phyloP scores from a whole-genome alignment of 2,329 filamentous ascomycete genomes.

The Talaromyces albobiverticillius region DNA sequence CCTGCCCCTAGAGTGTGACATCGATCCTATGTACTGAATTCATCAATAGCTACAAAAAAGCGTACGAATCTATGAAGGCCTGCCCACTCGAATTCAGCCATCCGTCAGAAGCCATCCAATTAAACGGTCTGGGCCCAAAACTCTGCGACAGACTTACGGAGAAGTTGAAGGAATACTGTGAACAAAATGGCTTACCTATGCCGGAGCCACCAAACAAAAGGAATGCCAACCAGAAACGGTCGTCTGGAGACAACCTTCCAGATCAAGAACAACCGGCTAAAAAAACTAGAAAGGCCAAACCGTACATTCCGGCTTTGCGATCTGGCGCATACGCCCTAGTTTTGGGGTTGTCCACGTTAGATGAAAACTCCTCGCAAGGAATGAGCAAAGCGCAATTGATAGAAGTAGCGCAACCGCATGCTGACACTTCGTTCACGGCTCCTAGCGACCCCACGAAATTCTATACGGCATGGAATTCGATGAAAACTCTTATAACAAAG shows the following conservation, averaged over 20 bases:
- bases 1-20: neutral
- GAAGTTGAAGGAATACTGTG: conserved; percentile 55
- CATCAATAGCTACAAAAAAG: conserved; percentile 63
- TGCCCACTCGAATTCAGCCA: conserved; percentile 70
- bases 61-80: conserved; percentile 72
- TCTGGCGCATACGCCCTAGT: conserved; percentile 73
- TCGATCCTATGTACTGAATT: conserved; percentile 1
- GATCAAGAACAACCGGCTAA: conserved; percentile 48
- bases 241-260: conserved; percentile 26
- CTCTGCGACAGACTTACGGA: conserved; percentile 68
- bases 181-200: conserved; percentile 65
- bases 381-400: conserved; percentile 69
- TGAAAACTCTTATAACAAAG: conserved; percentile 71
- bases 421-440: conserved; percentile 69
- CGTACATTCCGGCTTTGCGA: conserved; percentile 70
- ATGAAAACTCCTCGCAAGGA: conserved; percentile 54
- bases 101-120: conserved; percentile 67
- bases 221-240: conserved; percentile 29
- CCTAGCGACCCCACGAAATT: conserved; percentile 66
- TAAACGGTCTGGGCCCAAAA: conserved; percentile 72
- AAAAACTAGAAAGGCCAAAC: conserved; percentile 55
- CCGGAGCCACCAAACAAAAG: conserved; percentile 54
- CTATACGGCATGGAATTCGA: conserved; percentile 80
- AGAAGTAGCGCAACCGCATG: conserved; percentile 66
- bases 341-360: conserved; percentile 60